Conservation (phyloP, 2,329 filamentous ascomycete genomes). For the Alternaria longipes region DNA sequence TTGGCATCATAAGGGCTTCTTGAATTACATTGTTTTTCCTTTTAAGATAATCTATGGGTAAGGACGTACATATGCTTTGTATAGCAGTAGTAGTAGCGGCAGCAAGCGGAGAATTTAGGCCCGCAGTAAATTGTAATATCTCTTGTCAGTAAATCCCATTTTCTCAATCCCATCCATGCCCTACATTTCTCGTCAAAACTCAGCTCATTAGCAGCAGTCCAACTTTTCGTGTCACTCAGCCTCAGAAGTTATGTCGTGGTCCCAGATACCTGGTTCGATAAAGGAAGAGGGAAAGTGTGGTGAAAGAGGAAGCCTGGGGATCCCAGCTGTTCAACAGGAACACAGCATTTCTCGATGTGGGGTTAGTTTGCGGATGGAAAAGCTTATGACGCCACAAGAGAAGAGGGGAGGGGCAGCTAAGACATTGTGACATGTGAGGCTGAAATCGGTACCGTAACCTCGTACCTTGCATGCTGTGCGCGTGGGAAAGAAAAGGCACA, state of each 20-base stretch:
- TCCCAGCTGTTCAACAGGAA: constrained; percentile 13
- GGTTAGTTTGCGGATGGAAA: not conserved
- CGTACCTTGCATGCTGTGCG: constrained; percentile 7
- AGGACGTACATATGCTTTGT: constrained; percentile 28
- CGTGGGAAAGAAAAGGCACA: not conserved
- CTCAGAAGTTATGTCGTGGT: constrained; percentile 6
- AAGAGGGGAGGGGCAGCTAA: not conserved
- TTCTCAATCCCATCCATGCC: not conserved
- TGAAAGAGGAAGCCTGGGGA: not conserved
- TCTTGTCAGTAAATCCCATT: not conserved
- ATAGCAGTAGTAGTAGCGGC: constrained; percentile 17
- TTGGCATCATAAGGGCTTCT: constrained; percentile 19
- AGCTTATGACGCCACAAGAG: constrained; percentile 13
- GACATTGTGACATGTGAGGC: constrained; percentile 1
- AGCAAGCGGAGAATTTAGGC: constrained; percentile 8
- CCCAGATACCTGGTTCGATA: not conserved
- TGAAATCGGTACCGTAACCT: not conserved
- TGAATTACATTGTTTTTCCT: constrained; percentile 19
- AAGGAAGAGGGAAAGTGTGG: not conserved
- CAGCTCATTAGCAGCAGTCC: not conserved
- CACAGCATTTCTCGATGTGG: constrained; percentile 6
- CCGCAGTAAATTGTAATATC: constrained; percentile 29
- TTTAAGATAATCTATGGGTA: constrained; percentile 12
- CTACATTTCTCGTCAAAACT: not conserved
- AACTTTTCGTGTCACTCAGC: not conserved